These are phyloP conservation scores for Nigrospora osmanthi DNA, from an alignment of 2,329 filamentous ascomycete species.

Conservation along the genomic window DNA sequence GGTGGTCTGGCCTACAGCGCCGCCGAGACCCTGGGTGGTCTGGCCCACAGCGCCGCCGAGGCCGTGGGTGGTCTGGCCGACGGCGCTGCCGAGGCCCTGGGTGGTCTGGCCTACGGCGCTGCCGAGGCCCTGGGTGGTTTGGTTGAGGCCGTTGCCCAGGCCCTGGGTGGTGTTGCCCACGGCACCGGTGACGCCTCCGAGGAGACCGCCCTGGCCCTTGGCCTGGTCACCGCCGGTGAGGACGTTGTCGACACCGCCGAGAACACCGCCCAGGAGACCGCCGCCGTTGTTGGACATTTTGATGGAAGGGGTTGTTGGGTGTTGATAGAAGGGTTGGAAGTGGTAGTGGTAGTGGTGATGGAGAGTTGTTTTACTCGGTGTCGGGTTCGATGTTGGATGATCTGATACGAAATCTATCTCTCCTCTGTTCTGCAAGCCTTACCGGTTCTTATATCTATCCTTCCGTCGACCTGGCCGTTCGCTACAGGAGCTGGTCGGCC, in stretches of 20 bases:
- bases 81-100: conserved; percentile 14
- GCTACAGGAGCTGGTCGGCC: too few species aligned
- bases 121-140: conserved; percentile 18
- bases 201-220: conserved; percentile 22
- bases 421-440: too few species aligned
- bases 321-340: background rate
- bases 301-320: conserved; percentile 1
- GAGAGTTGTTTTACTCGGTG: too few species aligned
- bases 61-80: conserved; percentile 13
- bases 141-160: conserved; percentile 20
- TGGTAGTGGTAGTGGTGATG: too few species aligned
- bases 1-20: conserved; percentile 11
- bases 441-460: too few species aligned
- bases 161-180: conserved; percentile 14
- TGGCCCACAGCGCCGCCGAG: conserved; percentile 15
- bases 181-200: conserved; percentile 20
- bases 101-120: conserved; percentile 21
- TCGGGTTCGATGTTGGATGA: too few species aligned
- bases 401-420: too few species aligned
- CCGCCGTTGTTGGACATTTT: conserved; percentile 22
- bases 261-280: conserved; percentile 22
- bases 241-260: conserved; percentile 23
- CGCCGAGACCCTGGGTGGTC: conserved; percentile 11
- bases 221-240: conserved; percentile 24
- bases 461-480: too few species aligned